Conservation (phyloP, 2,329 filamentous ascomycete species). For the Truncatella angustata region DNA sequence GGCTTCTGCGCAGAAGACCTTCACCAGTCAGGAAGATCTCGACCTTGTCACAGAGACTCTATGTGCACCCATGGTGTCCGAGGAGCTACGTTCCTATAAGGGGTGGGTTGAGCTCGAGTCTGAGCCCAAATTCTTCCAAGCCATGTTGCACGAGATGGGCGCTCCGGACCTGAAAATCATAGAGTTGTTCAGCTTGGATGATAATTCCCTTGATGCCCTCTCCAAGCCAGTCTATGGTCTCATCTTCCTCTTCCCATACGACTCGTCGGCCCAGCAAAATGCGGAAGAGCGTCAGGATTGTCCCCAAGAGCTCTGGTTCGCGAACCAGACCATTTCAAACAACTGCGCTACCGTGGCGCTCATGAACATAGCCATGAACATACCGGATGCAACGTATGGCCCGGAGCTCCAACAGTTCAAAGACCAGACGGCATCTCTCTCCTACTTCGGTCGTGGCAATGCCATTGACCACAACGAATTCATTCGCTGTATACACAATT, state of each 20-base stretch:
- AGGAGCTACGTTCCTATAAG: constrained; percentile 61
- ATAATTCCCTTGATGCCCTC: constrained; percentile 59
- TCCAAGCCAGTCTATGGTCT: constrained; percentile 78
- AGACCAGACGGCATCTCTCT: constrained; percentile 64
- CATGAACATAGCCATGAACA: constrained; percentile 91
- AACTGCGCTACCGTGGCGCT: constrained; percentile 91
- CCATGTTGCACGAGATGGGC: constrained; percentile 77
- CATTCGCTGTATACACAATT: constrained; percentile 83
- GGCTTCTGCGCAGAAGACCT: constrained; percentile 28
- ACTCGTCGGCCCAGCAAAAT: constrained; percentile 50
- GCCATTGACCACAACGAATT: constrained; percentile 71
- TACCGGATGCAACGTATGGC: constrained; percentile 64
- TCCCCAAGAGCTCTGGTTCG: constrained; percentile 80
- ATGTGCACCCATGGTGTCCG: constrained; percentile 40
- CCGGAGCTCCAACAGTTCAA: constrained; percentile 72
- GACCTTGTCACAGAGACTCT: constrained; percentile 43
- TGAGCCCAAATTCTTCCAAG: constrained; percentile 85
- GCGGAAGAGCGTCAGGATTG: constrained; percentile 50
- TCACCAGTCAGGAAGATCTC: constrained; percentile 31
- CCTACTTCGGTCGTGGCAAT: constrained; percentile 72
- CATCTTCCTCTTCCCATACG: constrained; percentile 83
- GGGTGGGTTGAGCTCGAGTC: constrained; percentile 87
- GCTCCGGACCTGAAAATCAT: constrained; percentile 70
- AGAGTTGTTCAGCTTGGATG: constrained; percentile 74
- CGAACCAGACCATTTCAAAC: constrained; percentile 85